Percentiles rank a stretch among this genome's conserved stretches.
These are phyloP conservation scores for Cercospora brassicicola DNA, from an alignment of 2,329 filamentous ascomycete genomes.

Conservation along the genomic window DNA sequence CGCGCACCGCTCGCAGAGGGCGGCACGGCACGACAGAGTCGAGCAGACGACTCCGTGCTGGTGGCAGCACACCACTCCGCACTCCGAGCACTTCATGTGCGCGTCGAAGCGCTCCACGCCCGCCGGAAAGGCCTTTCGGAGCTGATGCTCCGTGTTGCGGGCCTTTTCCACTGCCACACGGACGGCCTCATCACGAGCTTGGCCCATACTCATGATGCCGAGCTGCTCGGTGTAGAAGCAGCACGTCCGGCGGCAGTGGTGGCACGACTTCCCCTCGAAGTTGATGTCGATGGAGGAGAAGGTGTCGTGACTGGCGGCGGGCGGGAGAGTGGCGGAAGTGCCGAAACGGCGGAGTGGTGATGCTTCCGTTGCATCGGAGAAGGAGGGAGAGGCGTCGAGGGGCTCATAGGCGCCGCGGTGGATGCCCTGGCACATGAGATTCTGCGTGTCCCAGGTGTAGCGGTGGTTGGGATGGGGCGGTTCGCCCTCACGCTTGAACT, in stretches of 20 bases:
- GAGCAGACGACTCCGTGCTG: slow-evolving; percentile 18
- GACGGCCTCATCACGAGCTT: slow-evolving; percentile 3
- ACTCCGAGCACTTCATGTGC: slow-evolving; percentile 17
- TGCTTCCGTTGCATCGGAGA: background rate
- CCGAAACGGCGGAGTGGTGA: slow-evolving; percentile 13
- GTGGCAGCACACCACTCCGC: slow-evolving; percentile 12
- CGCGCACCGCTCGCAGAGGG: slow-evolving; percentile 12
- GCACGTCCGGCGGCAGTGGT: slow-evolving; percentile 15
- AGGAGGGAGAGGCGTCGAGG: slow-evolving; percentile 4
- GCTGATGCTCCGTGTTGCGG: background rate
- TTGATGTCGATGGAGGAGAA: slow-evolving; percentile 7
- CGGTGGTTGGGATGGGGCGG: slow-evolving; percentile 19
- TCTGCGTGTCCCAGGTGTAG: slow-evolving; percentile 20
- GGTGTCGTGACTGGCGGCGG: slow-evolving; percentile 4
- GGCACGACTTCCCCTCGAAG: slow-evolving; percentile 14
- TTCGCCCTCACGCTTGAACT: slow-evolving; percentile 8
- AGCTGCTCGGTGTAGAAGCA: slow-evolving; percentile 15
- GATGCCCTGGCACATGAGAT: slow-evolving; percentile 20
- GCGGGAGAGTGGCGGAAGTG: background rate
- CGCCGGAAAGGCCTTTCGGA: background rate
- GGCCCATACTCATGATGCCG: background rate
- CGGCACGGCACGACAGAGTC: slow-evolving; percentile 11
- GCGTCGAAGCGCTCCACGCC: slow-evolving; percentile 18
- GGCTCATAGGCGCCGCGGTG: slow-evolving; percentile 10
- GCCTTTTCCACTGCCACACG: slow-evolving; percentile 4